Evolutionary conservation across 2,329 filamentous ascomycete genomes (phyloP).

Genomic region (Fusarium tuaranense): DNA sequence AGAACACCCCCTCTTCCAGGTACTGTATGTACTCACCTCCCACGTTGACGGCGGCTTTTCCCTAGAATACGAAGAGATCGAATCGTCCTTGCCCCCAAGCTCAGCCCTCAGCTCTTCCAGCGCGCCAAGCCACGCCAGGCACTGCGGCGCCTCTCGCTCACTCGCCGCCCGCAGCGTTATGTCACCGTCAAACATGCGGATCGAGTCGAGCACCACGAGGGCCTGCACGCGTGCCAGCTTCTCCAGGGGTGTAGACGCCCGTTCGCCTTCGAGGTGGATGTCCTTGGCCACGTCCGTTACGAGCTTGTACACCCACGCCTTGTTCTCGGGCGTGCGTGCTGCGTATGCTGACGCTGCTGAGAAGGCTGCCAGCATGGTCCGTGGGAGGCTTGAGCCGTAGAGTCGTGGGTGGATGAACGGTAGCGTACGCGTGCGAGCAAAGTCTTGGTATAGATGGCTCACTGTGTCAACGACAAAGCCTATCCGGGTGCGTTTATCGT

Average conservation of each 20-base stretch:
- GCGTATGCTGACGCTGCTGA: slow-evolving; percentile 54
- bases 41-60: slow-evolving; percentile 54
- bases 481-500: slow-evolving; percentile 51
- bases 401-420: slow-evolving; percentile 58
- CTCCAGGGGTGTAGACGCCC: slow-evolving; percentile 47
- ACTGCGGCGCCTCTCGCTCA: slow-evolving; percentile 52
- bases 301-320: slow-evolving; percentile 54
- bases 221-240: slow-evolving; percentile 59
- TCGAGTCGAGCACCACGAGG: slow-evolving; percentile 54
- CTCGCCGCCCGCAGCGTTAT: slow-evolving; percentile 54
- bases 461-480: slow-evolving; percentile 51
- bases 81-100: slow-evolving; percentile 46
- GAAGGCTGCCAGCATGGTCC: slow-evolving; percentile 55
- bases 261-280: slow-evolving; percentile 51
- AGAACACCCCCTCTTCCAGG: too few relatives aligned
- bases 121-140: slow-evolving; percentile 53
- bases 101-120: slow-evolving; percentile 50
- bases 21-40: slow-evolving; percentile 50
- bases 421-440: slow-evolving; percentile 51
- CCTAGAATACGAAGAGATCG: slow-evolving; percentile 35
- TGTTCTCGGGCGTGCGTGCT: slow-evolving; percentile 52
- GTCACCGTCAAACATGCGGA: slow-evolving; percentile 59
- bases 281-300: slow-evolving; percentile 53
- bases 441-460: slow-evolving; percentile 49
- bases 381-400: slow-evolving; percentile 54